Evolutionary conservation across 495 filamentous ascomycete genomes (phyloP), one percentile per base, ranked within the genome.

Genomic region (Annulohypoxylon maeteangense): DNA sequence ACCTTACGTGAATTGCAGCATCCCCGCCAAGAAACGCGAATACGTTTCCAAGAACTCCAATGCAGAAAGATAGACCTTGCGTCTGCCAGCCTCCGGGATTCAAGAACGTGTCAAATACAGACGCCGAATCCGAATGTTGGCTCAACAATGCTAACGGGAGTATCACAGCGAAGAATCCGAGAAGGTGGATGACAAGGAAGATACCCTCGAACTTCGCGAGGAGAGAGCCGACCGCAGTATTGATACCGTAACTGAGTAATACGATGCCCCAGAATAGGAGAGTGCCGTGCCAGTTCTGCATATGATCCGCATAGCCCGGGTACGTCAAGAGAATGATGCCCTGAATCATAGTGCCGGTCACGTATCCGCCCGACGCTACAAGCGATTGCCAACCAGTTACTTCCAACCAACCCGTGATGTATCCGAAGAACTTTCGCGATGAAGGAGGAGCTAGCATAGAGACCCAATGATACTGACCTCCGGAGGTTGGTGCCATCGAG

Each of bases 241-340:
- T 54, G 14, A 54, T 54, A 2, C 14, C 50, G 16, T 54, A 54
- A 20, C 50, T 32, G 1, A 54, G 50, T 3, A 54, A 29, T 14
- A 54, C 29, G 16, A 54, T 29, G 7, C 50, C 50, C 50, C 50
- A 54, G 29, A 54, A 54, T 6, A 54, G n/a, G 29, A 54, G 50
- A 54, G 50, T 54, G 2, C 50, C 50, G n/a, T 54, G 50, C 50
- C 50, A 54, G 29, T 54, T 54, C 34, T 54, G 50, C 50, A 54
- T 54, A 7, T 54, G 34, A n/a, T 54, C 29, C 50, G 27, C 50
- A 10, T 54, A 54, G 6, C 34, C 50, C 8, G 50, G 50, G 7
- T 54, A 29, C 8, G 27, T 54, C 3, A 54, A 16, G n/a, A 54
- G 50, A 20, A 54, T 54, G 50, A 54, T 54, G 50, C 50, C 27